Evolutionary conservation across 768 basidiomycete species (phyloP).

Genomic region (Cystofilobasidium capitatum): DNA sequence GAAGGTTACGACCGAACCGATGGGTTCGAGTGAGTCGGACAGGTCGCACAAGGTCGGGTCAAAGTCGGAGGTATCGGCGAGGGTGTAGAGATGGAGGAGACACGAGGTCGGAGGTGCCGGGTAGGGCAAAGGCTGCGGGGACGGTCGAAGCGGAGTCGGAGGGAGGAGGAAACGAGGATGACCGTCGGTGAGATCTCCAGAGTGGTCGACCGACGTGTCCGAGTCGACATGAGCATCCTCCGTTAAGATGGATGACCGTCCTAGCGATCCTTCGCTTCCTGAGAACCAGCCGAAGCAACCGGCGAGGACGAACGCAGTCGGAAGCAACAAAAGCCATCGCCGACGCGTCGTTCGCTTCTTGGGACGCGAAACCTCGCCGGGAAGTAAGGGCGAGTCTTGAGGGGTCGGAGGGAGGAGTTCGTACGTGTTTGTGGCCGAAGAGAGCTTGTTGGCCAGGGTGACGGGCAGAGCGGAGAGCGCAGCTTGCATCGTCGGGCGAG

Average conservation of each 20-base stretch:
- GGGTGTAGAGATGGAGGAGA: conserved; percentile 18
- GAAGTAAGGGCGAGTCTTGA: not conserved
- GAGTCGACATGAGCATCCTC: too few relatives aligned
- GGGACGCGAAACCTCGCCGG: not conserved
- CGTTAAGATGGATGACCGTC: too few relatives aligned
- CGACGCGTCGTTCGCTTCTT: too few relatives aligned
- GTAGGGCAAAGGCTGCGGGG: not conserved
- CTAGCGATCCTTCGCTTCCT: too few relatives aligned
- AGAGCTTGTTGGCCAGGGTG: not conserved
- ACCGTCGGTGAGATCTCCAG: not conserved
- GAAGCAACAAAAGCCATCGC: not conserved
- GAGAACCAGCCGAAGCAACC: too few relatives aligned
- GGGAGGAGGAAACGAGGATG: conserved; percentile 13
- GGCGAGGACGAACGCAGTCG: not conserved
- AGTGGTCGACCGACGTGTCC: not conserved
- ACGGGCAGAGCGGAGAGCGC: not conserved
- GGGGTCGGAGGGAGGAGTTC: not conserved
- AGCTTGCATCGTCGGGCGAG: not conserved
- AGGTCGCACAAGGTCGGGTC: conserved; percentile 1
- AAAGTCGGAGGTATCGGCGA: conserved; percentile 1
- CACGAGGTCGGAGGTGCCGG: conserved; percentile 9
- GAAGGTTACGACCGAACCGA: conserved; percentile 13
- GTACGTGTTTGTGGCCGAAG: not conserved
- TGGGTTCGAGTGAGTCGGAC: not conserved
- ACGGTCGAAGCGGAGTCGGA: not conserved